A percentile compares a stretch with the other conserved stretches of the same genome.
Conservation (phyloP, 371 early-diverging fungal genomes). For the Mortierella polycephala region DNA sequence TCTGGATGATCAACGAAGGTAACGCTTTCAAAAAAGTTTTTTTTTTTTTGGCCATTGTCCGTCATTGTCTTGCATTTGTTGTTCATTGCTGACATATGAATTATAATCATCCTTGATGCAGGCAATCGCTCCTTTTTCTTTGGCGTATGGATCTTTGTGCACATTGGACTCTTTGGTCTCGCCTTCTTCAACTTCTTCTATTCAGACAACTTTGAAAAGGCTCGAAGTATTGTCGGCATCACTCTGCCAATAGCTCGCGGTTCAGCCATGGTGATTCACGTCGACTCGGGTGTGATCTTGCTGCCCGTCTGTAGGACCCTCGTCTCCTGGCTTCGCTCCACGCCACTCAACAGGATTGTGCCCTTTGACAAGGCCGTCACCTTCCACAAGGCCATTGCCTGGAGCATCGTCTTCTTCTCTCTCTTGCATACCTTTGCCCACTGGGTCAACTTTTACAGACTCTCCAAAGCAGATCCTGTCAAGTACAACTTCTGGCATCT, state of each 20-base stretch:
- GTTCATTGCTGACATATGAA: neutral
- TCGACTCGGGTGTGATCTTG: conserved; percentile 80
- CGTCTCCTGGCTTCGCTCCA: conserved; percentile 76
- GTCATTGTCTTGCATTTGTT: no score
- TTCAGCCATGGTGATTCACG: conserved; percentile 72
- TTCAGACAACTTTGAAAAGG: conserved; percentile 59
- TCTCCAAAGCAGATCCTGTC: conserved; percentile 41
- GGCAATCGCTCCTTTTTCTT: conserved; percentile 59
- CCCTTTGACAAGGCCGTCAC: conserved; percentile 86
- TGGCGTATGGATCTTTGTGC: conserved; percentile 64
- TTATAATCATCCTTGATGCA: conserved; percentile 5
- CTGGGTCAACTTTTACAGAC: conserved; percentile 76
- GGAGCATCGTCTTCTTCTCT: conserved; percentile 78
- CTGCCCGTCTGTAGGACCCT: conserved; percentile 86
- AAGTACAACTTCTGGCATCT: conserved; percentile 50
- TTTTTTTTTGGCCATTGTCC: neutral
- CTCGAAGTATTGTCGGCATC: conserved; percentile 59
- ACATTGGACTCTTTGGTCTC: conserved; percentile 60
- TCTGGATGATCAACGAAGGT: conserved; percentile 57
- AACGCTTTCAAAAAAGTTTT: conserved; percentile 13
- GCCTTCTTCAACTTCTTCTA: conserved; percentile 65
- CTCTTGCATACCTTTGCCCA: conserved; percentile 77
- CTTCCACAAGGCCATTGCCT: conserved; percentile 86
- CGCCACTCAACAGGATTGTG: conserved; percentile 76
- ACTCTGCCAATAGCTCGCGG: conserved; percentile 66